Evolutionary conservation across 2,329 filamentous ascomycete genomes (phyloP).

Genomic region (Acephala macrosclerotiorum): DNA sequence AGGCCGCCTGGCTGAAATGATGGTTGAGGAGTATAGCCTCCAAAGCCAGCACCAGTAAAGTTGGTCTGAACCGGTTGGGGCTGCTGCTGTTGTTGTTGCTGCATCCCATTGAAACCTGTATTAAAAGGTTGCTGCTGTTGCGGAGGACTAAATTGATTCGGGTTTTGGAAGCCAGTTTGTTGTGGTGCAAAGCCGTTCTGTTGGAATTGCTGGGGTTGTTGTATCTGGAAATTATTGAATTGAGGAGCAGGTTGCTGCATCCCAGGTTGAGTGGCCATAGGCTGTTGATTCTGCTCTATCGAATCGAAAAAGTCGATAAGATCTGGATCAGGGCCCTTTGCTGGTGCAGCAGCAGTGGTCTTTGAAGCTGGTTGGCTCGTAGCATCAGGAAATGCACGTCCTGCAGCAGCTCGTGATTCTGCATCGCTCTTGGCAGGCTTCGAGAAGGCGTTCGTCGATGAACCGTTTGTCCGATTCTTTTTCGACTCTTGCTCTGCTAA

Average conservation of each 20-base stretch:
- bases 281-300: slow-evolving; percentile 87
- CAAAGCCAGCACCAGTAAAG: slow-evolving; percentile 81
- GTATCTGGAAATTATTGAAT: slow-evolving; percentile 43
- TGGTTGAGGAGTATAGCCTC: slow-evolving; percentile 77
- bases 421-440: slow-evolving; percentile 45
- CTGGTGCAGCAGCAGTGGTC: slow-evolving; percentile 52
- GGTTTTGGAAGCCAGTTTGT: slow-evolving; percentile 50
- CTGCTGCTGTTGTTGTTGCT: slow-evolving; percentile 34
- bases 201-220: slow-evolving; percentile 50
- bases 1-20: slow-evolving; percentile 61
- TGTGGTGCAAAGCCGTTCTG: slow-evolving; percentile 52
- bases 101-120: slow-evolving; percentile 37
- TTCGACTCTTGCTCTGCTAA: slow-evolving; percentile 84
- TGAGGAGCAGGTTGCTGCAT: slow-evolving; percentile 44
- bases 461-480: slow-evolving; percentile 47
- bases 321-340: slow-evolving; percentile 74
- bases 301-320: slow-evolving; percentile 95
- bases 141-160: slow-evolving; percentile 48
- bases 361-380: slow-evolving; percentile 46
- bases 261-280: slow-evolving; percentile 60
- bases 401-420: slow-evolving; percentile 40
- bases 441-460: slow-evolving; percentile 53
- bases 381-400: slow-evolving; percentile 40
- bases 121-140: slow-evolving; percentile 41
- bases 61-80: slow-evolving; percentile 50